These are phyloP conservation scores for Cynara cardunculus DNA, from an alignment of 129 eudicot species.

Conservation along the genomic window DNA sequence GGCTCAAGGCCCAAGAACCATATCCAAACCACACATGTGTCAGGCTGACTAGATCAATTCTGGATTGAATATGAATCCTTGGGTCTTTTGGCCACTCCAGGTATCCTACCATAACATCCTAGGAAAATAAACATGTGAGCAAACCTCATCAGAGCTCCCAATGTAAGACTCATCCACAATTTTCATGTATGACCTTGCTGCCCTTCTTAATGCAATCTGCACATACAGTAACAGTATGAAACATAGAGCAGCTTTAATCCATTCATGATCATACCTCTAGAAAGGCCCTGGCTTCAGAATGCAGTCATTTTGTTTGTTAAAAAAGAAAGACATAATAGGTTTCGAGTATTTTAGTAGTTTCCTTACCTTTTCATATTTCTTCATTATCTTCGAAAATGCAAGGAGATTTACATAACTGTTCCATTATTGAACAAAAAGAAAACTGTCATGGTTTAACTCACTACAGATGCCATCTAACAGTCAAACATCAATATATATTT, in stretches of 20 bases:
- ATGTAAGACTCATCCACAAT: constrained; percentile 72
- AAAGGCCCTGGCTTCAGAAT: neutral
- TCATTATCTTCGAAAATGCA: constrained; percentile 86
- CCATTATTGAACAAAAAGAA: constrained; percentile 18
- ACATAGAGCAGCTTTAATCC: neutral
- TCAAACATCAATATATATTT: neutral
- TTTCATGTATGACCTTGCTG: constrained; percentile 78
- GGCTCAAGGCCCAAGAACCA: neutral
- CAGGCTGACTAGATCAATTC: neutral
- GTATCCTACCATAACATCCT: neutral
- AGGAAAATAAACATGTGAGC: neutral
- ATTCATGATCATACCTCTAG: constrained; percentile 14
- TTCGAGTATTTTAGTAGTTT: constrained; percentile 7
- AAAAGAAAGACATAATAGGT: neutral
- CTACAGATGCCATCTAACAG: constrained; percentile 1
- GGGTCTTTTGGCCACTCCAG: constrained; percentile 8
- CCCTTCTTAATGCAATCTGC: constrained; percentile 67
- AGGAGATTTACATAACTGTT: constrained; percentile 70
- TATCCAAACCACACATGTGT: neutral
- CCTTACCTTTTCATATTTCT: constrained; percentile 89
- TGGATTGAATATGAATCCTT: neutral
- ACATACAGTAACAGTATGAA: constrained; percentile 12
- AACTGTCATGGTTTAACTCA: constrained; percentile 16
- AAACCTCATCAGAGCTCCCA: constrained; percentile 86
- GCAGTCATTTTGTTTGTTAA: neutral